phyloP scores from a whole-genome alignment of 495 filamentous ascomycete species.

The Lophium mytilinum region DNA sequence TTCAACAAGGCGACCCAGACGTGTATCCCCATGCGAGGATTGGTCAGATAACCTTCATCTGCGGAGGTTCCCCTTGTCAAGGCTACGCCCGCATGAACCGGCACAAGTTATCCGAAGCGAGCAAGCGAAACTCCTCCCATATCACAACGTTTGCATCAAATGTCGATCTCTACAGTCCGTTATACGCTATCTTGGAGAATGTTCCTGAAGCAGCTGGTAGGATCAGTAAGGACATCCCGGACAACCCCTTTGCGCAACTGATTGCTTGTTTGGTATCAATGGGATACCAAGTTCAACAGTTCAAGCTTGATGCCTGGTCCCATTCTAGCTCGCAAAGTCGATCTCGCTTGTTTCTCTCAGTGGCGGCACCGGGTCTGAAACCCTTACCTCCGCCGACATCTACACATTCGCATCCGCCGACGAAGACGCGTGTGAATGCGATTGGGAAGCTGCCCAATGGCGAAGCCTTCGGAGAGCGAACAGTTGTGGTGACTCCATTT shows the following conservation, averaged over 20 bases:
- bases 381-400: slow-evolving; percentile 46
- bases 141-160: slow-evolving; percentile 65
- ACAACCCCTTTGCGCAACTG: slow-evolving; percentile 60
- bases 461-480: slow-evolving; percentile 45
- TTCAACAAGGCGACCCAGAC: slow-evolving; percentile 44
- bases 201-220: too few relatives aligned
- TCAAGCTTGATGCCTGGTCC: slow-evolving; percentile 59
- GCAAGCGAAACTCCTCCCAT: slow-evolving; percentile 57
- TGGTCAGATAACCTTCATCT: slow-evolving; percentile 59
- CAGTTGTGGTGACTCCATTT: slow-evolving; percentile 48
- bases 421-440: too few relatives aligned
- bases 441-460: slow-evolving; percentile 57
- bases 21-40: slow-evolving; percentile 40
- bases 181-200: slow-evolving; percentile 67
- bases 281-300: slow-evolving; percentile 62
- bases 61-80: slow-evolving; percentile 64
- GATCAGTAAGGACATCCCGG: too few relatives aligned
- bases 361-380: slow-evolving; percentile 52
- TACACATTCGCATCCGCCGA: slow-evolving; percentile 60
- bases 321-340: slow-evolving; percentile 55
- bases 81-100: slow-evolving; percentile 58
- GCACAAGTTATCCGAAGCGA: slow-evolving; percentile 39
- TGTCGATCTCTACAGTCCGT: slow-evolving; percentile 63
- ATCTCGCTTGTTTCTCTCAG: slow-evolving; percentile 55
- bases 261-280: slow-evolving; percentile 61